A percentile compares a stretch with the other conserved stretches of the same genome.
phyloP scores from a whole-genome alignment of 441 rosid genomes.

The Metrosideros polymorpha region DNA sequence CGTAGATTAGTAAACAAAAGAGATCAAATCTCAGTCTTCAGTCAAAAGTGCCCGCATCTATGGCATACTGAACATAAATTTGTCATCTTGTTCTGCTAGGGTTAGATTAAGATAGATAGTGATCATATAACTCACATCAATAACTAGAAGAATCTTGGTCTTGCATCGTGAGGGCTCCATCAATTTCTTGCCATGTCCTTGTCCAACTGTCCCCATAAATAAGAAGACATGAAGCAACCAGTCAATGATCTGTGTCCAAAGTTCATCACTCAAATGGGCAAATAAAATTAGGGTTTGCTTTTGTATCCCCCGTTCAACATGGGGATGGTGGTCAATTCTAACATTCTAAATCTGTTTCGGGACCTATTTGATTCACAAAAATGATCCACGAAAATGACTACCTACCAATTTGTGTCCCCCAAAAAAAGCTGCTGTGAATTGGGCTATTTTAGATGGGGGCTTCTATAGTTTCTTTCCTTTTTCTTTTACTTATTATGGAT shows the following conservation, averaged over 20 bases:
- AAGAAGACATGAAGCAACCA: neutral
- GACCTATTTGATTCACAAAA: neutral
- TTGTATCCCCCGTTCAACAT: neutral
- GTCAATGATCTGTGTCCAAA: neutral
- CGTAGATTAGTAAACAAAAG: neutral
- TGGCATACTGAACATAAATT: neutral
- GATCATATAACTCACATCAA: neutral
- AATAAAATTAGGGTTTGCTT: neutral
- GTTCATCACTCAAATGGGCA: neutral
- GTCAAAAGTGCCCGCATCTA: neutral
- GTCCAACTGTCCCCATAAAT: neutral
- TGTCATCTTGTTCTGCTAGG: neutral
- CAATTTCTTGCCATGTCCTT: neutral
- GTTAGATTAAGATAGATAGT: neutral
- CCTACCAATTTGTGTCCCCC: neutral
- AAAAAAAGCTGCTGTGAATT: neutral
- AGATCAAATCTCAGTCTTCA: neutral
- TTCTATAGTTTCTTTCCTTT: neutral
- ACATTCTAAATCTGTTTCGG: neutral
- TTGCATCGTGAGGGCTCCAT: neutral
- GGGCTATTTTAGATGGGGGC: neutral
- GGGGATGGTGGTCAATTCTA: neutral
- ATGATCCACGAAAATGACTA: neutral
- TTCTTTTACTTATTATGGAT: neutral
- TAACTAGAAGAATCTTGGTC: neutral